A percentile compares a stretch with the other conserved stretches of the same genome.
phyloP scores from a whole-genome alignment of 2,329 filamentous ascomycete genomes.

The Aspergillus aculeatinus region DNA sequence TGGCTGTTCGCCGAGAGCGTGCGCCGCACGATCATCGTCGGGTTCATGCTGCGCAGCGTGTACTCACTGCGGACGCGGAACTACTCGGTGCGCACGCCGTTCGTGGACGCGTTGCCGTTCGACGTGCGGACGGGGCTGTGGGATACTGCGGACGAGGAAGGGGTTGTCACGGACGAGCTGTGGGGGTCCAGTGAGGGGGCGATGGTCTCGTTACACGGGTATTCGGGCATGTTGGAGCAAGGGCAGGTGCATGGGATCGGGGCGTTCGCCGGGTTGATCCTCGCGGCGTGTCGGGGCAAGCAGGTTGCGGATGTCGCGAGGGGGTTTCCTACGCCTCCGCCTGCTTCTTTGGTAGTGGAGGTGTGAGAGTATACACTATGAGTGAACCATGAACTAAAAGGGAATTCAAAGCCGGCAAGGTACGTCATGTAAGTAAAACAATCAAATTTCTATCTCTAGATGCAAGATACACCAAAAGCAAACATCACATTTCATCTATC shows the following conservation, averaged over 20 bases:
- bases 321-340: conserved; percentile 12
- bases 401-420: not conserved
- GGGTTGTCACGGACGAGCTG: conserved; percentile 3
- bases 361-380: too few species aligned
- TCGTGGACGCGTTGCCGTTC: conserved; percentile 31
- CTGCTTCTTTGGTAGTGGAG: not conserved
- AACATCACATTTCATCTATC: not conserved
- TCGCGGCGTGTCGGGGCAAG: conserved; percentile 29
- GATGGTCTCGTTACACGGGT: conserved; percentile 30
- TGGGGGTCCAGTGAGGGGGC: not conserved
- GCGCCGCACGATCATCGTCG: conserved; percentile 33
- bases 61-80: conserved; percentile 30
- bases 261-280: conserved; percentile 23
- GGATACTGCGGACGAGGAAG: conserved; percentile 19
- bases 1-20: conserved; percentile 36
- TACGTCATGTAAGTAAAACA: too few species aligned
- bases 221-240: conserved; percentile 24
- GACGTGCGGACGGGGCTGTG: conserved; percentile 29
- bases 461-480: not conserved
- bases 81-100: conserved; percentile 29
- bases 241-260: conserved; percentile 21
- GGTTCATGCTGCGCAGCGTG: conserved; percentile 30
- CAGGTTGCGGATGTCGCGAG: conserved; percentile 8
- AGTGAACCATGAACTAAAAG: too few species aligned
- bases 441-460: too few species aligned